A percentile compares a stretch with the other conserved stretches of the same genome.
These are phyloP conservation scores for Fusarium temperatum DNA, from an alignment of 2,329 filamentous ascomycete species.

Conservation along the genomic window DNA sequence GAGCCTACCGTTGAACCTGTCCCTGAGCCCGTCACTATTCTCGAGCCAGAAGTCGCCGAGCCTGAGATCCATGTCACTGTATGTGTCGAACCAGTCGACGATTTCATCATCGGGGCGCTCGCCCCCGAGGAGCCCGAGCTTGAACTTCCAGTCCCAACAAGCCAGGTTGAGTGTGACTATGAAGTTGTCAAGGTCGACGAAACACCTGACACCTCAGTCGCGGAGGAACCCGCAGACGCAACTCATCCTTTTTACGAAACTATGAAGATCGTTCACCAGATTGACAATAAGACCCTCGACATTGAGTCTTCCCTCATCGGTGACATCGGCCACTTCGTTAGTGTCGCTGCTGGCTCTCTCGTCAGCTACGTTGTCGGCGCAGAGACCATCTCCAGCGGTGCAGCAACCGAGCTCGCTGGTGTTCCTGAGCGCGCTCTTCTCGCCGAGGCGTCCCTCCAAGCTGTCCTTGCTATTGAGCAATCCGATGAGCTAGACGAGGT, in stretches of 20 bases:
- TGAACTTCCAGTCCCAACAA: not conserved
- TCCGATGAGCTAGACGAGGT: slow-evolving; percentile 28
- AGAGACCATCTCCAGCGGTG: not conserved
- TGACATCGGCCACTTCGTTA: not conserved
- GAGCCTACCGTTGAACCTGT: too few relatives aligned
- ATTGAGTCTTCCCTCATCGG: not conserved
- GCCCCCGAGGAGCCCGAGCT: not conserved
- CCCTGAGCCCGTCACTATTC: too few relatives aligned
- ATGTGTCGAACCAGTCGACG: too few relatives aligned
- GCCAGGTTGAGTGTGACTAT: not conserved
- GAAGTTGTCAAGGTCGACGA: not conserved
- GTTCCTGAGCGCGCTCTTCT: not conserved
- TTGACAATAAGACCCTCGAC: not conserved
- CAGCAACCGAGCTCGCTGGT: not conserved
- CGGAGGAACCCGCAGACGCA: not conserved
- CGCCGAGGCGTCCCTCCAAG: slow-evolving; percentile 19
- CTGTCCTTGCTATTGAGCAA: slow-evolving; percentile 20
- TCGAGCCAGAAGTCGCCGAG: not conserved
- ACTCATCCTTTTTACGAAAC: not conserved
- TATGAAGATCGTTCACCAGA: not conserved
- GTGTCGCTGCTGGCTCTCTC: not conserved
- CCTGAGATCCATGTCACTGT: not conserved
- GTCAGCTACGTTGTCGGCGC: not conserved
- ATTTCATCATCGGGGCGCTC: not conserved
- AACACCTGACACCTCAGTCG: not conserved